phyloP scores from a whole-genome alignment of 176 grass and related monocot species.

The Ensete ventricosum region DNA sequence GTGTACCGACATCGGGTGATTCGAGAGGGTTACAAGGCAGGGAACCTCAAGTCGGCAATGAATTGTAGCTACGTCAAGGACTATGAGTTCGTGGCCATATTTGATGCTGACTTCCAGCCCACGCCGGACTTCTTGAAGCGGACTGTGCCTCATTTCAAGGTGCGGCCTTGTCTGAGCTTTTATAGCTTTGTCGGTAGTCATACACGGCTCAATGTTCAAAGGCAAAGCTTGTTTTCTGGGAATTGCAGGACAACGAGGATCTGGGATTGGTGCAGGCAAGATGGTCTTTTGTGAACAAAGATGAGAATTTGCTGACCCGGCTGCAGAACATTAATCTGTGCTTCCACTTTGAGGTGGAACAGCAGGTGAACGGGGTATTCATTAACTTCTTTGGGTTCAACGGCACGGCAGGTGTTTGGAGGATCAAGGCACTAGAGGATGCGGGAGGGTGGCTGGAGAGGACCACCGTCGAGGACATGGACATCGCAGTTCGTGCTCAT shows the following conservation, averaged over 20 bases:
- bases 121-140: constrained; percentile 75
- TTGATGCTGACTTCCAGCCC: constrained; percentile 96
- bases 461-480: constrained; percentile 97
- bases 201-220: background rate
- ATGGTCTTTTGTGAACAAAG: constrained; percentile 97
- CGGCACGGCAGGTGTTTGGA: constrained; percentile 92
- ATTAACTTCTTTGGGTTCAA: constrained; percentile 98
- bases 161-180: constrained; percentile 11
- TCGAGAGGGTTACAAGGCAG: constrained; percentile 92
- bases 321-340: constrained; percentile 94
- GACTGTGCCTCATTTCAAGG: constrained; percentile 96
- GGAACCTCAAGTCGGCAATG: constrained; percentile 97
- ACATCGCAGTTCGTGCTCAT: constrained; percentile 89
- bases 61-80: constrained; percentile 86
- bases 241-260: constrained; percentile 67
- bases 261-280: constrained; percentile 90
- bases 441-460: constrained; percentile 93
- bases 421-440: constrained; percentile 81
- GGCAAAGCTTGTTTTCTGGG: background rate
- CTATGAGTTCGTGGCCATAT: constrained; percentile 94
- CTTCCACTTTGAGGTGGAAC: constrained; percentile 99
- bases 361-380: constrained; percentile 86
- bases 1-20: constrained; percentile 80
- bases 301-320: constrained; percentile 80
- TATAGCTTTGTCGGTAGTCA: background rate